Evolutionary conservation across 2,329 filamentous ascomycete genomes (phyloP), one percentile per base, ranked within the genome.

Genomic region (Colletotrichum camelliae): DNA sequence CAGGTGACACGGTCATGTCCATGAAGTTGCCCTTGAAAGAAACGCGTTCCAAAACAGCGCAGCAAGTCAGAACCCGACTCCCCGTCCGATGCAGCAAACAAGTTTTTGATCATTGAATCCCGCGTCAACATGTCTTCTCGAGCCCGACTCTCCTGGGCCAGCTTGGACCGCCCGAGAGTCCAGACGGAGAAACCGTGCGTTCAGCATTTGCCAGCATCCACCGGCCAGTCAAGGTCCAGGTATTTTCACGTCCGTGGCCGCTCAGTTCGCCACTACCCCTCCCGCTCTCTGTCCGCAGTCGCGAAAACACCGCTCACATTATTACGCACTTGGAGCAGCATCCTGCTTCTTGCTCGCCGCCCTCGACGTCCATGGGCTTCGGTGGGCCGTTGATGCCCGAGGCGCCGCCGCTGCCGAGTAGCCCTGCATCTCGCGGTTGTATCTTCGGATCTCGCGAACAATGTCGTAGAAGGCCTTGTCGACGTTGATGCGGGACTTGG

Each of bases 391-490:
- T 91, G 78, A 87, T 86, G 80, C 92, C 92, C 77, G 92, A 88
- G 77, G 90, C 88, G 81, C 91, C 88, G 79, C 93, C 92, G 80
- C 93, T 94, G 77, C 90, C 92, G 93, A 93, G 86, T 97, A 95
- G 76, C 95, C 95, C 77, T 96, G 96, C 93, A 98, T 97, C 84
- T 98, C 96, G 85, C 97, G 96, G 92, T 99, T 98, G 88, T 98
- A 98, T 87, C 95, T 94, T 87, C 97, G 93, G 83, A 99, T 99
- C 85, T 98, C 97, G 84, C 97, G 94, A 75, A 99, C 97, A 80
- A 98, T 96, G 84, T 98, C 96, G 91, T 96, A 98, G 88, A 99
- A 99, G 71, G 96, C 96, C 87, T 97, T 96, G 87, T 99, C 97
- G 82, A 99, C 97, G 84, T 98, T 98, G 89, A 97, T 97, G 85